These are phyloP conservation scores for Tuctoria greenei DNA, from an alignment of 176 grass and related monocot species.

Conservation along the genomic window DNA sequence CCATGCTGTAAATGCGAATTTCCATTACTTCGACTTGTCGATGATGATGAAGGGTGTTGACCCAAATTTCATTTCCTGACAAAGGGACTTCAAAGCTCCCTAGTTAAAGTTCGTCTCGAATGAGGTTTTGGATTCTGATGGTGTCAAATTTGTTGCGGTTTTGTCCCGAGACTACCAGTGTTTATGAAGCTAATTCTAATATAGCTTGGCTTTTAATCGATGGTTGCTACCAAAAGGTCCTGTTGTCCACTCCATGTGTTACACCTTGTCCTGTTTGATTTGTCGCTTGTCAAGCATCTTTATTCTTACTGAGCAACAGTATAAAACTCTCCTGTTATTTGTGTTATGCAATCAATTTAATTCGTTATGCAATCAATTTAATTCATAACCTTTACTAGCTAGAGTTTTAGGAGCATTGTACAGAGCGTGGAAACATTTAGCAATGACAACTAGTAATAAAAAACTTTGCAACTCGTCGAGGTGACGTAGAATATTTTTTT, in stretches of 20 bases:
- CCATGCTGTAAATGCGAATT: neutral
- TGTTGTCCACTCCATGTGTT: neutral
- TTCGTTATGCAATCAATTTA: too few relatives aligned
- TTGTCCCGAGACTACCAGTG: slow-evolving; percentile 18
- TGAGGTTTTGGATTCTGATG: slow-evolving; percentile 30
- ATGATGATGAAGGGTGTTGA: slow-evolving; percentile 39
- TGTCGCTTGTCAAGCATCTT: slow-evolving; percentile 2
- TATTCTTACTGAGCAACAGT: neutral
- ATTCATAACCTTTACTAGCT: too few relatives aligned
- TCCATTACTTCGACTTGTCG: neutral
- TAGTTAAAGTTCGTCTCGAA: slow-evolving; percentile 32
- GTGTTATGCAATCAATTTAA: too few relatives aligned
- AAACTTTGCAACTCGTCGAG: too few relatives aligned
- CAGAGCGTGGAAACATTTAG: too few relatives aligned
- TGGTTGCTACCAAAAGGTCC: slow-evolving; percentile 5
- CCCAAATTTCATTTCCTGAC: slow-evolving; percentile 31
- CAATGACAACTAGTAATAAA: too few relatives aligned
- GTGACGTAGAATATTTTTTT: neutral
- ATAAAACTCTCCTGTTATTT: too few relatives aligned
- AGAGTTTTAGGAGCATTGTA: too few relatives aligned
- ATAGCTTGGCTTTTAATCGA: slow-evolving; percentile 36
- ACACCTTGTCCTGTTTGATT: neutral
- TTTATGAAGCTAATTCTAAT: slow-evolving; percentile 55
- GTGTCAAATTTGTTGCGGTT: slow-evolving; percentile 31
- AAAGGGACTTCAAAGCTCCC: slow-evolving; percentile 18